Percentiles rank a stretch among this genome's conserved stretches.
phyloP scores from a whole-genome alignment of 192 early-diverging fungal species.

The Backusella mclennaniae region DNA sequence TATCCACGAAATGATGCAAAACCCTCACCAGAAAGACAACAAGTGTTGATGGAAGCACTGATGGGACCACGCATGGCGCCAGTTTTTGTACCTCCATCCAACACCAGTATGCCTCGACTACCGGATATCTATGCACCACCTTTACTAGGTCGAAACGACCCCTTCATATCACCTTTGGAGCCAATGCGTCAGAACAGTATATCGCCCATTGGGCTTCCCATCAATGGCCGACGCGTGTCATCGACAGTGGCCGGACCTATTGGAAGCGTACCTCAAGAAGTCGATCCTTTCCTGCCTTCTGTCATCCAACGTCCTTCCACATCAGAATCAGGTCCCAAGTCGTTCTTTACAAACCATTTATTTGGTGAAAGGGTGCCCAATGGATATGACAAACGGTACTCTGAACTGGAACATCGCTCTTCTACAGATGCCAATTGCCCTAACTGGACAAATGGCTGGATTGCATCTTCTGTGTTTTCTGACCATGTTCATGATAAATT shows the following conservation, averaged over 20 bases:
- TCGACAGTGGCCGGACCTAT: background rate
- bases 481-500: constrained; percentile 27
- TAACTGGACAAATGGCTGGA: constrained; percentile 26
- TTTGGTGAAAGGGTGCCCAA: constrained; percentile 22
- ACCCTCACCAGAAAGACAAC: constrained; percentile 13
- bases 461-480: constrained; percentile 13
- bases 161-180: background rate
- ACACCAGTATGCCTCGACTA: background rate
- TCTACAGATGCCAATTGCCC: background rate
- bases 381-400: background rate
- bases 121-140: background rate
- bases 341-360: constrained; percentile 24
- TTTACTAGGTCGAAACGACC: background rate
- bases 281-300: background rate
- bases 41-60: constrained; percentile 17
- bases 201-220: constrained; percentile 23
- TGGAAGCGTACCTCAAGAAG: background rate
- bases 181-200: background rate
- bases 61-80: background rate
- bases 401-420: background rate
- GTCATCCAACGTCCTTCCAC: constrained; percentile 4
- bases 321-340: background rate
- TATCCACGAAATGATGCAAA: background rate
- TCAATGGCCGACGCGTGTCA: constrained; percentile 15
- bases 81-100: background rate